A percentile compares a stretch with the other conserved stretches of the same genome.
Conservation (phyloP, 257 asterid species). For the Przewalskia tangutica region DNA sequence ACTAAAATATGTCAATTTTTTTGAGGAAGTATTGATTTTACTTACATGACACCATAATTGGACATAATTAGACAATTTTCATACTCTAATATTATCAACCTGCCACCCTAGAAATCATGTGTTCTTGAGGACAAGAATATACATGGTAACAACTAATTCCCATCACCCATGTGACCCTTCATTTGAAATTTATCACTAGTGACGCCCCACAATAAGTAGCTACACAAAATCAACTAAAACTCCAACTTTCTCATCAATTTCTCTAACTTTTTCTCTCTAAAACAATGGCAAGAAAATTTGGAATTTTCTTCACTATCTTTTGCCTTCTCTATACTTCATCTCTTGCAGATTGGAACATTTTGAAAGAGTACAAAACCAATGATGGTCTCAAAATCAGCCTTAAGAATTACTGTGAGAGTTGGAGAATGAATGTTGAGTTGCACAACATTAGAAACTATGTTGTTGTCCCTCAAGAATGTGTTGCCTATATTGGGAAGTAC, state of each 20-base stretch:
- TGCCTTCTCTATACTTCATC: constrained; percentile 22
- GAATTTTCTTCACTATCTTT: constrained; percentile 15
- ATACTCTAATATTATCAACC: not conserved
- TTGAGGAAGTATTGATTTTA: no score
- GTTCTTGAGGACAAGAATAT: not conserved
- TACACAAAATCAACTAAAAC: constrained; percentile 5
- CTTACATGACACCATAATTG: not conserved
- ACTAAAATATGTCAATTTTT: not conserved
- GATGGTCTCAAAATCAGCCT: constrained; percentile 39
- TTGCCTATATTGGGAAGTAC: constrained; percentile 42
- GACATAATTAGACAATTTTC: not conserved
- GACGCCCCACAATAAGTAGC: not conserved
- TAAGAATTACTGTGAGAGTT: constrained; percentile 65
- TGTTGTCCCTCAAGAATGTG: constrained; percentile 65
- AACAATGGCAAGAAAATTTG: constrained; percentile 26
- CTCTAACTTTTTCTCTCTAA: not conserved
- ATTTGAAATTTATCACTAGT: not conserved
- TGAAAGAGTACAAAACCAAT: constrained; percentile 23
- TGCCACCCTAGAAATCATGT: constrained; percentile 11
- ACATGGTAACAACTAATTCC: constrained; percentile 19
- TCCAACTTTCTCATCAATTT: not conserved
- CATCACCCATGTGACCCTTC: constrained; percentile 21
- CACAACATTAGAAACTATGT: constrained; percentile 48
- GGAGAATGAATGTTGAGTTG: constrained; percentile 76
- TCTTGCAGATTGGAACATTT: constrained; percentile 59